A percentile compares a stretch with the other conserved stretches of the same genome.
phyloP scores from a whole-genome alignment of 1,284 basidiomycete genomes.

The Termitomyces sp. region DNA sequence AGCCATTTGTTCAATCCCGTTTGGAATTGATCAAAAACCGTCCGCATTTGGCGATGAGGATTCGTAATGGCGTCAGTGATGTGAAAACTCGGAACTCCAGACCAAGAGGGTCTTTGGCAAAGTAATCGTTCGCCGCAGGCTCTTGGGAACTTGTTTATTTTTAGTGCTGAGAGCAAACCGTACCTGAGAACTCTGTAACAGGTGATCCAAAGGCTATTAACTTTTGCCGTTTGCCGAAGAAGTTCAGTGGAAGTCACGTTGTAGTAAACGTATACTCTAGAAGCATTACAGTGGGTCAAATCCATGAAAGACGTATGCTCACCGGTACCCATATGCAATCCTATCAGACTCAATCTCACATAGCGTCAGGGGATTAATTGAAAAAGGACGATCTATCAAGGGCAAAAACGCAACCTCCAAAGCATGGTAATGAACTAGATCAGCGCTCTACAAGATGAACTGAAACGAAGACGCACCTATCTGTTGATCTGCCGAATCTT shows the following conservation, averaged over 20 bases:
- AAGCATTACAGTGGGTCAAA: constrained; percentile 1
- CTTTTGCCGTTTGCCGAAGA: background rate
- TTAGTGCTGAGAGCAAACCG: background rate
- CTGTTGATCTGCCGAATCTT: background rate
- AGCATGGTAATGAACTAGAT: background rate
- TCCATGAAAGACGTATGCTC: background rate
- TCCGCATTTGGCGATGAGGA: background rate
- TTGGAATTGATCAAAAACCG: background rate
- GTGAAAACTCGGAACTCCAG: background rate
- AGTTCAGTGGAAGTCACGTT: background rate
- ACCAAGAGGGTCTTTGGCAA: background rate
- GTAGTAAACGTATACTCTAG: background rate
- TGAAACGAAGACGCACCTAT: constrained; percentile 5
- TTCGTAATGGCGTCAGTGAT: background rate
- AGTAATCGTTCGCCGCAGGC: background rate
- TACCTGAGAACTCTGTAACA: background rate
- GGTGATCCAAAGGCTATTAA: background rate
- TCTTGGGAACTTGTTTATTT: background rate
- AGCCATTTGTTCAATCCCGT: background rate
- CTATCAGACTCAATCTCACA: background rate
- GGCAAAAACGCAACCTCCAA: background rate
- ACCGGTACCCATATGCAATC: background rate
- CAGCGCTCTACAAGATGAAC: background rate
- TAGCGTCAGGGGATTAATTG: background rate
- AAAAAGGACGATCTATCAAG: background rate